Conservation (phyloP, 2,329 filamentous ascomycete species). For the Curvularia spicifera region DNA sequence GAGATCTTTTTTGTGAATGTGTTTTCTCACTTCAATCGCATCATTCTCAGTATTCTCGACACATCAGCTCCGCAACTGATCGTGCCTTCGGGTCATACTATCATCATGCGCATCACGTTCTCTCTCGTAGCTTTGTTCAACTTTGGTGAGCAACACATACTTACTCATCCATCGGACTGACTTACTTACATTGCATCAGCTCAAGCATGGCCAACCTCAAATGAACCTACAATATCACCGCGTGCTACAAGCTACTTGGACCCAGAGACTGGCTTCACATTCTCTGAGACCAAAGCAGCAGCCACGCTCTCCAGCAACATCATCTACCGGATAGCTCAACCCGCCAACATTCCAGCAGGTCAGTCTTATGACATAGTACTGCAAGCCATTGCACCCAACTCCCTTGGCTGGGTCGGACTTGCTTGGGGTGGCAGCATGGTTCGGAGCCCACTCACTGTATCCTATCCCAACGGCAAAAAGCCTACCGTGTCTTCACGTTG, state of each 20-base stretch:
- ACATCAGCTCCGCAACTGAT: not conserved
- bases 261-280: constrained; percentile 44
- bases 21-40: not conserved
- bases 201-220: constrained; percentile 24
- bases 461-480: constrained; percentile 38
- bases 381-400: constrained; percentile 36
- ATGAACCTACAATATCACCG: constrained; percentile 7
- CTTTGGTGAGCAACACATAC: constrained; percentile 21
- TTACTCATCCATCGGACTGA: not conserved
- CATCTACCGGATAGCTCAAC: constrained; percentile 39
- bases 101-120: constrained; percentile 32
- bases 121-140: constrained; percentile 29
- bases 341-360: constrained; percentile 26
- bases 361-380: constrained; percentile 37
- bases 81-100: not conserved
- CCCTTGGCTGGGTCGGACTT: constrained; percentile 40
- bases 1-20: constrained; percentile 16
- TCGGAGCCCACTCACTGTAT: constrained; percentile 41
- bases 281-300: constrained; percentile 41
- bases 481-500: constrained; percentile 37
- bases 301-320: constrained; percentile 36
- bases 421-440: constrained; percentile 44
- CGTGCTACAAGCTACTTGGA: constrained; percentile 31
- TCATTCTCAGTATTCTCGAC: not conserved
- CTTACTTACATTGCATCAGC: constrained; percentile 16